A percentile compares a stretch with the other conserved stretches of the same genome.
Conservation (phyloP, 2,329 filamentous ascomycete species). For the Akanthomyces lecanii region DNA sequence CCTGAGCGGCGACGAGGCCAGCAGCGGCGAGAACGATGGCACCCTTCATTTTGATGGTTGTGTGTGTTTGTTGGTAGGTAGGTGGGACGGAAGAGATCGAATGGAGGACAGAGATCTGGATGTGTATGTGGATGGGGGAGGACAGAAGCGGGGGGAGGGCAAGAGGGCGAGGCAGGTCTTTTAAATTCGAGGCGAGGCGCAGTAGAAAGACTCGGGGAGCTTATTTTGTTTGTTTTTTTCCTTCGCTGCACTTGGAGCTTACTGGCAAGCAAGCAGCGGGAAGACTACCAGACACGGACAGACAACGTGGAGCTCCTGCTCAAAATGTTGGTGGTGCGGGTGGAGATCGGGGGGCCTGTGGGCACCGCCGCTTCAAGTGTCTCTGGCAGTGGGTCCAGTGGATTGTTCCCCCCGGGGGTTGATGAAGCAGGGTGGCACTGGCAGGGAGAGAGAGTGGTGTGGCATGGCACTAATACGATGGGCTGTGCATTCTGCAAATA, state of each 20-base stretch:
- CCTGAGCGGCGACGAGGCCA: constrained; percentile 36
- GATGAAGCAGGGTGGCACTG: not conserved
- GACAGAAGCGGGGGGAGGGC: not conserved
- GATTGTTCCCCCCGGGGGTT: not conserved
- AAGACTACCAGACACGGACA: not conserved
- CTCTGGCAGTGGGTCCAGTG: not conserved
- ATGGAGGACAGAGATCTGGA: not conserved
- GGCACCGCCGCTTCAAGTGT: not conserved
- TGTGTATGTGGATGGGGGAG: constrained; percentile 5
- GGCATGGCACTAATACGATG: not conserved
- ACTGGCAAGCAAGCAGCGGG: not conserved
- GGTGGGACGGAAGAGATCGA: not conserved
- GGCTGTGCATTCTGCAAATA: too few relatives aligned
- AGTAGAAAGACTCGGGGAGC: not conserved
- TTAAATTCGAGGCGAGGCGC: not conserved
- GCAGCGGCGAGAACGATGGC: constrained; percentile 30
- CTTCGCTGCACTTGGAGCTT: not conserved
- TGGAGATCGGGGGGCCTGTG: not conserved
- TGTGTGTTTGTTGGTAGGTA: constrained; percentile 1
- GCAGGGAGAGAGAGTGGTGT: too few relatives aligned
- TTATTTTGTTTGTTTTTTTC: not conserved
- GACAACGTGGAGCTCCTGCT: not conserved
- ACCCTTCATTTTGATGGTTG: constrained; percentile 38
- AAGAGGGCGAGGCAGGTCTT: not conserved
- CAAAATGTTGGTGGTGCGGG: not conserved